Evolutionary conservation across 176 grass and related monocot species (phyloP).

Genomic region (Phoenix dactylifera): DNA sequence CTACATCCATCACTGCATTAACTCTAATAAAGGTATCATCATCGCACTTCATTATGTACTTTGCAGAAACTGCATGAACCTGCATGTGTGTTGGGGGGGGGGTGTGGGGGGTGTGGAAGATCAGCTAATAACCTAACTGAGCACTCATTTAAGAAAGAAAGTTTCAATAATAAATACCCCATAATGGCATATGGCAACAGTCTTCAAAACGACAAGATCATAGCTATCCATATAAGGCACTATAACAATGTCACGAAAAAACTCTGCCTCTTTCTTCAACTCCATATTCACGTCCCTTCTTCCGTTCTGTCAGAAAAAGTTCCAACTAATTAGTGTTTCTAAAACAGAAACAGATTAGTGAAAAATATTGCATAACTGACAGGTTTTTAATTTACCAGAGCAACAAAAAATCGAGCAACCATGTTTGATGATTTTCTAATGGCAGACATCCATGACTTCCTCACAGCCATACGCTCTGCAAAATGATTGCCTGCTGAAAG

Average conservation of each 20-base stretch:
- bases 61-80: constrained; percentile 51
- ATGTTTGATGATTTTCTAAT: constrained; percentile 37
- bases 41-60: constrained; percentile 75
- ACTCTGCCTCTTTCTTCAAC: constrained; percentile 61
- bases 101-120: not conserved
- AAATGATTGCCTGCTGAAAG: constrained; percentile 84
- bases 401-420: constrained; percentile 67
- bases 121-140: not conserved
- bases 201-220: constrained; percentile 82
- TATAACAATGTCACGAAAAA: constrained; percentile 84
- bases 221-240: constrained; percentile 72
- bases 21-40: constrained; percentile 80
- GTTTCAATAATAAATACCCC: constrained; percentile 34
- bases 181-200: constrained; percentile 77
- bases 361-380: not conserved
- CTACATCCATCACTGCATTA: constrained; percentile 46
- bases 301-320: constrained; percentile 41
- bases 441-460: constrained; percentile 80
- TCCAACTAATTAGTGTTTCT: constrained; percentile 10
- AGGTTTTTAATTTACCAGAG: constrained; percentile 47
- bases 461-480: constrained; percentile 64
- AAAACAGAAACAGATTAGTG: not conserved
- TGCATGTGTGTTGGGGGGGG: constrained; percentile 16
- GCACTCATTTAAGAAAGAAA: not conserved
- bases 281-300: constrained; percentile 68